Conservation (phyloP, 2,329 filamentous ascomycete species). For the Ciborinia camelliae region DNA sequence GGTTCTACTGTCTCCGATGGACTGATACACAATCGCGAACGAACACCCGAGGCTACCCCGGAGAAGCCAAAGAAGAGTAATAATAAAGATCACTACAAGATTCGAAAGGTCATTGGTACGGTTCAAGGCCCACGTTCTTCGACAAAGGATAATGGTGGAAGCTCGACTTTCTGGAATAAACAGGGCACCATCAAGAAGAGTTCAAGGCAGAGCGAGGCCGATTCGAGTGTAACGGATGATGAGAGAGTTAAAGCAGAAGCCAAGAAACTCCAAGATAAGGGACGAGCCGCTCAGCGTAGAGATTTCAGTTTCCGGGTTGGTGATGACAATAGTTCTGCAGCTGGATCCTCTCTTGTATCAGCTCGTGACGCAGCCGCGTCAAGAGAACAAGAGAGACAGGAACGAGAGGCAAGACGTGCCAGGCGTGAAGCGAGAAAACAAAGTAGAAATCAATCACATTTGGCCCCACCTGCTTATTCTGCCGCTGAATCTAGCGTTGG, state of each 20-base stretch:
- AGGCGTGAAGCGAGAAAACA: conserved; percentile 26
- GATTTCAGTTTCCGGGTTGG: conserved; percentile 37
- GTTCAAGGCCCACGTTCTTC: conserved; percentile 19
- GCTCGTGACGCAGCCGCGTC: conserved; percentile 19
- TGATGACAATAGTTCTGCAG: conserved; percentile 32
- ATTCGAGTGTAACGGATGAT: conserved; percentile 18
- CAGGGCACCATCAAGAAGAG: conserved; percentile 19
- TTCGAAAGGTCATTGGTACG: conserved; percentile 34
- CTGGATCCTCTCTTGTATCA: conserved; percentile 9
- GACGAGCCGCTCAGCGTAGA: conserved; percentile 41
- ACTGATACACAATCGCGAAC: conserved; percentile 56
- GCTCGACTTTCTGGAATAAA: conserved; percentile 25
- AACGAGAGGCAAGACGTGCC: conserved; percentile 20
- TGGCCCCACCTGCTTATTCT: conserved; percentile 12
- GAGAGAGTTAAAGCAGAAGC: conserved; percentile 57
- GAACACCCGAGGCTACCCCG: conserved; percentile 54
- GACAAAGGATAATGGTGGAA: neutral
- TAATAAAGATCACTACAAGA: conserved; percentile 31
- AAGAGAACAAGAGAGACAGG: conserved; percentile 21
- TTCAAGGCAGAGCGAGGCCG: conserved; percentile 14
- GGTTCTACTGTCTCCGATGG: conserved; percentile 44
- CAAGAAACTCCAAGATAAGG: conserved; percentile 52
- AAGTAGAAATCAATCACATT: conserved; percentile 25
- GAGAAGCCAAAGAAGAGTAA: conserved; percentile 36
- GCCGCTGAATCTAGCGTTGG: conserved; percentile 11